Evolutionary conservation across 306 rosid genomes (phyloP), one percentile per base, ranked within the genome.

Genomic region (Prunus mume): DNA sequence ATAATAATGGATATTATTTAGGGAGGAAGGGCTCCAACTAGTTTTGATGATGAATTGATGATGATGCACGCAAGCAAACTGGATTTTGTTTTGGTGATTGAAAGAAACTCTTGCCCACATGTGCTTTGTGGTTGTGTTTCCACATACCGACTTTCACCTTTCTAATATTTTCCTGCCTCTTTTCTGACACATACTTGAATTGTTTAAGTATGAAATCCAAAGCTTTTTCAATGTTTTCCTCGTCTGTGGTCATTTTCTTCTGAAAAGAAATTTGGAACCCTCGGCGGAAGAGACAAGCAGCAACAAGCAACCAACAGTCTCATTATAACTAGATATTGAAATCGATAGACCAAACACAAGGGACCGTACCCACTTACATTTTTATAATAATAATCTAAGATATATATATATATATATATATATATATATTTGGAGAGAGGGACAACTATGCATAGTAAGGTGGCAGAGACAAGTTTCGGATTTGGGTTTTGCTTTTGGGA

Each of bases 201-300:
- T 80, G 43, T 80, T 76, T 47, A 77, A 73, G 85, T 71, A 73
- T 54, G 74, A 77, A 80, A 76, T 75, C 81, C 19, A 11, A 50
- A 57, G 14, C 74, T 56, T 73, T 79, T 77, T 22, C 55, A 57
- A 73, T 73, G 74, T 69, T 77, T 71, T 47, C 80, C 74, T 77
- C 84, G 51, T 69, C 73, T 61, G 62, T 28, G 74, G 87, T 84
- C 82, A 80, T 77, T 80, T 84, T 84, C 80, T 73, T 52, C 22
- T 41, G 70, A 73, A 79, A 70, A 69, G 46, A 58, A 69, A 54
- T 47, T 52, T 22, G 5, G 50, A 83, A 55, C 47, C 54, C 34
- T 57, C 32, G n/a, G n/a, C 51, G 71, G 79, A 83, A 68, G 82
- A 32, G 82, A 73, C 85, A 80, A 76, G 70, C 41, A 51, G 62